These are phyloP conservation scores for Shiraia sp. DNA, from an alignment of 2,329 filamentous ascomycete genomes.

Conservation along the genomic window DNA sequence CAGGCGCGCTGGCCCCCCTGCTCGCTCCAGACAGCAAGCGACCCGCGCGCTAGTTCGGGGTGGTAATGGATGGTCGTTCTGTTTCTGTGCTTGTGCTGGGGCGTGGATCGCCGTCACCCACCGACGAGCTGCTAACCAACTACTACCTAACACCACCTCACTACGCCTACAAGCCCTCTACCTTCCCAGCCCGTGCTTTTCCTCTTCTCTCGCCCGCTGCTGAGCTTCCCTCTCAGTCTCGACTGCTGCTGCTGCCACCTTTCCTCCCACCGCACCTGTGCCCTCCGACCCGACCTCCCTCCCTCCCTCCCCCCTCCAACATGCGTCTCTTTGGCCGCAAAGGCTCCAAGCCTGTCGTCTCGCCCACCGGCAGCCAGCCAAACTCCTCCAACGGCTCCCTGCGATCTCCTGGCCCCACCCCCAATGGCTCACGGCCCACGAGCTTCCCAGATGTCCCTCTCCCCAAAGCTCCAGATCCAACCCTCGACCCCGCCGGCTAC, in stretches of 20 bases:
- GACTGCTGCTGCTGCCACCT: too few relatives aligned
- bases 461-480: conserved; percentile 82
- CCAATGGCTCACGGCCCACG: conserved; percentile 44
- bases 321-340: conserved; percentile 61
- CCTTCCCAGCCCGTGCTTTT: too few relatives aligned
- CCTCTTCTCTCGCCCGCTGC: too few relatives aligned
- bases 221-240: too few relatives aligned
- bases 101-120: too few relatives aligned
- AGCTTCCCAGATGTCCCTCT: conserved; percentile 76
- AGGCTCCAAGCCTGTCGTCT: conserved; percentile 46
- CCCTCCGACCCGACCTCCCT: background rate
- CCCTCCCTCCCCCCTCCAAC: conserved; percentile 12
- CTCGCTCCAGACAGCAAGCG: conserved; percentile 22
- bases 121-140: too few relatives aligned
- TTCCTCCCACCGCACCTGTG: conserved; percentile 3
- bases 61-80: too few relatives aligned
- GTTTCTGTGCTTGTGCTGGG: too few relatives aligned
- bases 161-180: too few relatives aligned
- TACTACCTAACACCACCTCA: too few relatives aligned
- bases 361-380: conserved; percentile 43
- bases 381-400: conserved; percentile 54
- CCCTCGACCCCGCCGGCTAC: conserved; percentile 86
- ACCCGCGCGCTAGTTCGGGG: conserved; percentile 11
- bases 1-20: too few relatives aligned
- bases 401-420: conserved; percentile 53